These are phyloP conservation scores for Coffea canephora DNA, from an alignment of 257 asterid species.

Conservation along the genomic window DNA sequence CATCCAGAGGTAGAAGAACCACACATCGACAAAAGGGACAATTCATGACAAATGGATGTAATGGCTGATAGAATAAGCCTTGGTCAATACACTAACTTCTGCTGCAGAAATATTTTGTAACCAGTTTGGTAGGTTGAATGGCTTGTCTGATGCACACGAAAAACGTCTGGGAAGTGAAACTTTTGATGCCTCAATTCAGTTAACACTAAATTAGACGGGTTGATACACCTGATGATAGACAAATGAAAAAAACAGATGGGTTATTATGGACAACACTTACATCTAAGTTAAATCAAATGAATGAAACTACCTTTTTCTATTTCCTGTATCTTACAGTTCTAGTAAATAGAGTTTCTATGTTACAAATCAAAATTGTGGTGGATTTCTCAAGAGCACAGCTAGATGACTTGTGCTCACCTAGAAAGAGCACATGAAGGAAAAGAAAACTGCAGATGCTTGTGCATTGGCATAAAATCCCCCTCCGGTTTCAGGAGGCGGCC, in stretches of 20 bases:
- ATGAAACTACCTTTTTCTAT: slow-evolving; percentile 34
- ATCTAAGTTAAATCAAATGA: slow-evolving; percentile 27
- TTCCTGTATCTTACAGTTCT: slow-evolving; percentile 40
- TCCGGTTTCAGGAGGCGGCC: slow-evolving; percentile 16
- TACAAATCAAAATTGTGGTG: slow-evolving; percentile 55
- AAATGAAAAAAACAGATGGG: background rate
- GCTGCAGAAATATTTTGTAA: too few species aligned
- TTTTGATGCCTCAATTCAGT: too few species aligned
- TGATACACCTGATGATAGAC: background rate
- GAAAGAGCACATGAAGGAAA: slow-evolving; percentile 30
- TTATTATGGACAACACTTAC: background rate
- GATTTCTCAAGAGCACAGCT: slow-evolving; percentile 32
- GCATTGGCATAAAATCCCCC: slow-evolving; percentile 11
- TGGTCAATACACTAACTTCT: too few species aligned
- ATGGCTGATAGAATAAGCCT: too few species aligned
- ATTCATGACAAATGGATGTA: too few species aligned
- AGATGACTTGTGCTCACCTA: slow-evolving; percentile 32
- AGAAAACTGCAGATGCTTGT: slow-evolving; percentile 22
- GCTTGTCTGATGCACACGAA: too few species aligned
- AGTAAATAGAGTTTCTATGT: slow-evolving; percentile 47
- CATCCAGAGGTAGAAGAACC: too few species aligned
- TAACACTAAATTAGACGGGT: background rate
- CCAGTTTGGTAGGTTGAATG: too few species aligned
- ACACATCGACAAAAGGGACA: too few species aligned
- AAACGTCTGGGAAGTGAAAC: too few species aligned